phyloP scores from a whole-genome alignment of 176 grass and related monocot species.

The Sorghum bicolor region DNA sequence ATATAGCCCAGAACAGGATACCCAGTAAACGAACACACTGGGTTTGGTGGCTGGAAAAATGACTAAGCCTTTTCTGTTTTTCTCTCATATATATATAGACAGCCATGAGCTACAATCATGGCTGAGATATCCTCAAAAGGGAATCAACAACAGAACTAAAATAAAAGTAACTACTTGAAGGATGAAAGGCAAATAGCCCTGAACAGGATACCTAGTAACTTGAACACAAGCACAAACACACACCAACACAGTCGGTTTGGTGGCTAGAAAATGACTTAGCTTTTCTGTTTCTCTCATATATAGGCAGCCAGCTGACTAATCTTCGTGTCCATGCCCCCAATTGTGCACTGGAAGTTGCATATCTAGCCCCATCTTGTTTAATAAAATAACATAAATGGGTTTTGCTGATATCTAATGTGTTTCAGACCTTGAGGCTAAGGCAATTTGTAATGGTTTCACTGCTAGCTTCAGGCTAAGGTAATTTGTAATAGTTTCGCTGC shows the following conservation, averaged over 20 bases:
- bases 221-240: background rate
- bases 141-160: background rate
- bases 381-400: background rate
- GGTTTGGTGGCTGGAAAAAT: no score
- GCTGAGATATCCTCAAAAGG: no score
- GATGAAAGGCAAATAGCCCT: background rate
- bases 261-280: background rate
- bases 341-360: background rate
- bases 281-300: background rate
- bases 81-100: no score
- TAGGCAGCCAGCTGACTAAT: background rate
- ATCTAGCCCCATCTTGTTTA: background rate
- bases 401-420: background rate
- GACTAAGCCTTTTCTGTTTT: no score
- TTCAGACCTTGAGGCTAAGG: no score
- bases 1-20: background rate
- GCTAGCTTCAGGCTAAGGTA: background rate
- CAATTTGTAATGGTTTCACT: background rate
- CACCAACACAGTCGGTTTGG: background rate
- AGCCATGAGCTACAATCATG: no score
- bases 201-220: background rate
- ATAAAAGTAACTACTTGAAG: constrained; percentile 1
- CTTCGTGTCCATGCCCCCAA: background rate
- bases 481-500: background rate
- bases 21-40: no score